These are phyloP conservation scores for Vaccinium darrowii DNA, from an alignment of 148 eudicot genomes.

Conservation along the genomic window DNA sequence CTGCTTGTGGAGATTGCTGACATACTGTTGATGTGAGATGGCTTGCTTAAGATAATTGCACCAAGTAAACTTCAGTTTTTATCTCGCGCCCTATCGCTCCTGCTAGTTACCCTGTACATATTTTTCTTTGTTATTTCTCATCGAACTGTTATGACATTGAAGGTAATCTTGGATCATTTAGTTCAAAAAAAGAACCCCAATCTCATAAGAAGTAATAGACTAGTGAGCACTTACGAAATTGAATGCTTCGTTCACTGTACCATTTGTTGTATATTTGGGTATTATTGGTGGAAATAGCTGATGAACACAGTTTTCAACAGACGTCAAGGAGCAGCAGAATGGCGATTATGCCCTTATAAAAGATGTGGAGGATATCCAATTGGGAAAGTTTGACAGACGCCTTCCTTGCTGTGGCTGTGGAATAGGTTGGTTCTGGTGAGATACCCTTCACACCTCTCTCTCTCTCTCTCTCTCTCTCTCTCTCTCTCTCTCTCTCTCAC, in stretches of 20 bases:
- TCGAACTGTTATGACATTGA: not conserved
- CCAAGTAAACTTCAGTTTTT: not conserved
- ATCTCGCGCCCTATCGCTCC: not conserved
- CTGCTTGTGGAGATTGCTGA: not conserved
- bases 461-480: conserved; percentile 10
- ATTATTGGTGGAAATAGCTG: not conserved
- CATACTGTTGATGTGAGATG: not conserved
- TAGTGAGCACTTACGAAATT: not conserved
- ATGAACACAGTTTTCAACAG: conserved; percentile 19
- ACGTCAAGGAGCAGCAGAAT: conserved; percentile 24
- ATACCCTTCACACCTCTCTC: not conserved
- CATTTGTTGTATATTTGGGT: not conserved
- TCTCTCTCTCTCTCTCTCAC: not conserved
- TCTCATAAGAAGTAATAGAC: not conserved
- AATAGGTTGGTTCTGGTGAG: conserved; percentile 72
- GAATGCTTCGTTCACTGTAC: not conserved
- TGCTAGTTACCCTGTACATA: not conserved
- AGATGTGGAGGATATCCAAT: conserved; percentile 35
- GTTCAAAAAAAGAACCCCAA: not conserved
- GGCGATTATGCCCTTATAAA: conserved; percentile 30
- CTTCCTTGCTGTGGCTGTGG: conserved; percentile 71
- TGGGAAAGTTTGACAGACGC: conserved; percentile 60
- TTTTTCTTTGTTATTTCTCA: not conserved
- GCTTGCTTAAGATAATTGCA: not conserved
- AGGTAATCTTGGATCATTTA: not conserved